Evolutionary conservation across 352 stramenopile genomes (phyloP).

Genomic region (Phytophthora niederhauseri): DNA sequence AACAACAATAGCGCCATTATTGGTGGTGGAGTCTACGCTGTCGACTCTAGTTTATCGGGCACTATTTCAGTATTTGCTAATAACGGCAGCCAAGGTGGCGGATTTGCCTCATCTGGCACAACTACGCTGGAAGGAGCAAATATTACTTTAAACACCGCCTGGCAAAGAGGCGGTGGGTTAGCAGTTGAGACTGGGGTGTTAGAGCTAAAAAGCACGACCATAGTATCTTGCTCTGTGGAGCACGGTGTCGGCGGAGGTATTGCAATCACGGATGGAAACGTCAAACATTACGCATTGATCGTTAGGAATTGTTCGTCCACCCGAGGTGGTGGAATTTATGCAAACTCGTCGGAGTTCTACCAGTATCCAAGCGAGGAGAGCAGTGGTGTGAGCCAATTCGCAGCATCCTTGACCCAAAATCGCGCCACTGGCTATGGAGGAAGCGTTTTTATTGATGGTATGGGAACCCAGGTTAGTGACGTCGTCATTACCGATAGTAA

Average conservation of each 20-base stretch:
- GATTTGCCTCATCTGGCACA: conserved; percentile 17
- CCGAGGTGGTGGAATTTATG: conserved; percentile 43
- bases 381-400: not conserved
- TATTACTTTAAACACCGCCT: conserved; percentile 31
- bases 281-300: conserved; percentile 26
- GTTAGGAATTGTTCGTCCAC: conserved; percentile 28
- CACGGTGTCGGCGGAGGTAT: conserved; percentile 39
- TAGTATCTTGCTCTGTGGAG: conserved; percentile 23
- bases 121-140: conserved; percentile 22
- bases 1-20: conserved; percentile 28
- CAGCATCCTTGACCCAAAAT: conserved; percentile 10
- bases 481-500: conserved; percentile 15
- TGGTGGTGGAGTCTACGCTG: conserved; percentile 37
- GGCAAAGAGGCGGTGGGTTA: conserved; percentile 35
- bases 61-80: conserved; percentile 29
- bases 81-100: conserved; percentile 34
- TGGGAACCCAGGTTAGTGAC: conserved; percentile 20
- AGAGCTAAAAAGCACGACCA: conserved; percentile 24
- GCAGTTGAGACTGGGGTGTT: conserved; percentile 29
- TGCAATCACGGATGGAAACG: conserved; percentile 19
- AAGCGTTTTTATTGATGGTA: conserved; percentile 38
- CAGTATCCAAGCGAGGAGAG: conserved; percentile 15
- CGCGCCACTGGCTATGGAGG: conserved; percentile 35
- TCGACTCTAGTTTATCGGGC: conserved; percentile 31
- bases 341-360: conserved; percentile 30